Base-by-base conservation (phyloP, 345 rosid species). In the Tarenaya hassleriana region DNA sequence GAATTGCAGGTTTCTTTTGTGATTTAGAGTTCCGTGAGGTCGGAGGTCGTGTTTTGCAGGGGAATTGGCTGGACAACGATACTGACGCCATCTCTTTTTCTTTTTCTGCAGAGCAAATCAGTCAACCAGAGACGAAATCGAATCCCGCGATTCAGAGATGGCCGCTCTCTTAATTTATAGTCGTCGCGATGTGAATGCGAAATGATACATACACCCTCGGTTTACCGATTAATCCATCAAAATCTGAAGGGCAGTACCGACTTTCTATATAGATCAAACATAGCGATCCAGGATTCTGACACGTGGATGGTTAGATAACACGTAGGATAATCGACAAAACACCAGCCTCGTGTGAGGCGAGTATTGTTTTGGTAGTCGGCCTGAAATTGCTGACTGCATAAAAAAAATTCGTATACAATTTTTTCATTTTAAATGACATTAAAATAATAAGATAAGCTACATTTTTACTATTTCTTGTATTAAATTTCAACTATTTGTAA, bases 31-130 rank as follows among this genome's bases (percentile, higher is more conserved):
- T 37, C 0, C 47, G 37, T 11, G 63, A 58, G 17, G 19, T 55
- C 10, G 46, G 53, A 17, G 61, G 14, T 16, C 65, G 38, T 15
- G 63, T 51, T 63, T 61, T 73, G 74, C 82, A 67, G 0, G 86
- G 71, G n/a, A 77, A 61, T 56, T 67, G 82, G 27, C n/a, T 68
- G 50, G 70, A 60, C 41, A 73, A 75, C 43, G 67, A 68, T 38
- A 81, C 49, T 2, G 76, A 49, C 17, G 82, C 86, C 94, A 84
- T 84, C 59, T 21, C 48, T 44, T 8, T 34, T 0, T 31, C 1
- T 60, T 40, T 44, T 34, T 21, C 38, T 34, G 21, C 40, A 24
- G 44, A 50, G 27, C 7, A 24, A 32, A 59, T 29, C 8, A 39
- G 40, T 21, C 7, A n/a, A 38, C 5, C 5, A 17, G 10, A 35